A percentile compares a stretch with the other conserved stretches of the same genome.
Conservation (phyloP, 73 alveolate species). For the Urostyla sp. region DNA sequence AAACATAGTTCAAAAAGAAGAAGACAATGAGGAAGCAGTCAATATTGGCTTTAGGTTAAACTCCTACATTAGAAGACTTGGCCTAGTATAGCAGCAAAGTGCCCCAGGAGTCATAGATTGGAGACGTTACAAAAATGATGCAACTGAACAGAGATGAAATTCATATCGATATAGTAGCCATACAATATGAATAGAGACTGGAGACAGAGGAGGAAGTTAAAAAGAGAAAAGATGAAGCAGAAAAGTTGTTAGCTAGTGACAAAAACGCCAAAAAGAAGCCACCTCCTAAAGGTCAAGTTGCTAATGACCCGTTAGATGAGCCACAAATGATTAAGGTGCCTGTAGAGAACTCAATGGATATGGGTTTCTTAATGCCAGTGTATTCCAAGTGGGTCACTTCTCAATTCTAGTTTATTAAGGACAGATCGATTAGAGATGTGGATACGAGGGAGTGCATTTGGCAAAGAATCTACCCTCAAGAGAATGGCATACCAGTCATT, state of each 20-base stretch:
- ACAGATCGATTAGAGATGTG: slow-evolving; percentile 91
- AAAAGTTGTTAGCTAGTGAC: slow-evolving; percentile 74
- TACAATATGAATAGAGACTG: slow-evolving; percentile 79
- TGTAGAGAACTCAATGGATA: slow-evolving; percentile 75
- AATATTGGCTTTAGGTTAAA: slow-evolving; percentile 24
- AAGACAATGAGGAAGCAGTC: slow-evolving; percentile 48
- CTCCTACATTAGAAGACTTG: slow-evolving; percentile 39
- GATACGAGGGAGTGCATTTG: slow-evolving; percentile 88
- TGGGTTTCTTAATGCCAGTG: slow-evolving; percentile 82
- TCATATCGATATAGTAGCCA: slow-evolving; percentile 42
- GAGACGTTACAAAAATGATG: slow-evolving; percentile 50
- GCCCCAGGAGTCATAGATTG: slow-evolving; percentile 36
- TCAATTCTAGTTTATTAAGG: slow-evolving; percentile 92
- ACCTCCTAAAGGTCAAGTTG: slow-evolving; percentile 35
- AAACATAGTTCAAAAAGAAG: slow-evolving; percentile 25
- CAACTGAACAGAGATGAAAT: slow-evolving; percentile 59
- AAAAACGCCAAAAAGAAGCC: slow-evolving; percentile 69
- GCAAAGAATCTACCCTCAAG: slow-evolving; percentile 96
- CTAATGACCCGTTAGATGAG: slow-evolving; percentile 61
- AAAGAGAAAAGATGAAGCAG: slow-evolving; percentile 81
- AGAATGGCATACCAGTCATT: slow-evolving; percentile 95
- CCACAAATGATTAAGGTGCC: slow-evolving; percentile 65
- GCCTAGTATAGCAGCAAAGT: slow-evolving; percentile 24
- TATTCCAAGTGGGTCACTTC: slow-evolving; percentile 97
- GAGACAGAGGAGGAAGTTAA: slow-evolving; percentile 89